Evolutionary conservation across 371 early-diverging fungal species (phyloP), one percentile per base, ranked within the genome.

Genomic region (Mortierella sp.): DNA sequence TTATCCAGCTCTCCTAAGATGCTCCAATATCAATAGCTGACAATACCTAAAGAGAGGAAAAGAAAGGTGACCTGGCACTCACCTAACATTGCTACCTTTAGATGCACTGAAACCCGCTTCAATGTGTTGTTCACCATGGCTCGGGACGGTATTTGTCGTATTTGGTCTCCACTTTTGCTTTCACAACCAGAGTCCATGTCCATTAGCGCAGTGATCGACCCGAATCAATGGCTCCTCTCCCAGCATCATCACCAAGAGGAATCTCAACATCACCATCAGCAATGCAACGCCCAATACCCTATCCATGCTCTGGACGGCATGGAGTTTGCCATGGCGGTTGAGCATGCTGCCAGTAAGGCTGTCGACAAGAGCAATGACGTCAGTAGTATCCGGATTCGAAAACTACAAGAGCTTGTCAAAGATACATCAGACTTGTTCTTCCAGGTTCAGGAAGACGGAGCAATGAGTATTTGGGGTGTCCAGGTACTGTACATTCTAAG

Each of bases 341-440:
- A 79, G 1, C 62, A 83, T 53, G 66, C 73, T 47, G 75, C 83
- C 1, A 65, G 76, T 57, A 69, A 80, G 44, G 59, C 70, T 7
- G 58, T 72, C 15, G 74, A 73, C 60, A 62, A 64, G 29, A 62
- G 59, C 28, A 63, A 60, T 51, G 69, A 75, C 37, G 61, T 70
- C 30, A 60, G 60, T 19, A 67, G 67, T 16, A 70, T 70, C 28
- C 81, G 75, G 15, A 43, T 84, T 43, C 67, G 86, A 12, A 83
- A 84, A 48, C 68, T 95, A 46, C 72, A 84, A 45, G 91, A 90
- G 28, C 69, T 91, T 37, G 73, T 91, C 14, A 84, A 84, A 55
- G 94, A 93, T 46, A 92, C 93, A n/a, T 90, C 94, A 0, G 95
- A 94, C 70, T 82, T 95, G 62, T 74, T 95, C 19, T 92, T 94